These are phyloP conservation scores for Crithidia sp. DNA, from an alignment of 208 protist species.

Conservation along the genomic window DNA sequence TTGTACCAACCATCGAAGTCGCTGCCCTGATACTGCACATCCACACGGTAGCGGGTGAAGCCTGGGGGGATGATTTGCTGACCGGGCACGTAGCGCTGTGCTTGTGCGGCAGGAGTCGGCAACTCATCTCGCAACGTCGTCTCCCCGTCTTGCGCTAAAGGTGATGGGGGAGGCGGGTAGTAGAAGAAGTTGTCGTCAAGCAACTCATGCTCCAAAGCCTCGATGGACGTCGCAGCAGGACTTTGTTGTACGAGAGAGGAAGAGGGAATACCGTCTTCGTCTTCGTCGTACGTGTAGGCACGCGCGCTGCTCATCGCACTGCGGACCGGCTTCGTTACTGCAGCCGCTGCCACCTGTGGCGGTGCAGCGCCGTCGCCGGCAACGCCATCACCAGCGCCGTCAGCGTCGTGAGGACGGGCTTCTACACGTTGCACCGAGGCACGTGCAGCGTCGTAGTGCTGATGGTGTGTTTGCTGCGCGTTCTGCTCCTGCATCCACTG, in stretches of 20 bases:
- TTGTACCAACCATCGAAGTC: constrained; percentile 92
- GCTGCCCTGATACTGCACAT: constrained; percentile 89
- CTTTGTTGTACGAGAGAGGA: neutral
- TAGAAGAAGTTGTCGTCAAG: constrained; percentile 83
- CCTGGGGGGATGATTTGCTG: constrained; percentile 84
- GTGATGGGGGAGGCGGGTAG: constrained; percentile 42
- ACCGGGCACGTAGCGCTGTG: constrained; percentile 71
- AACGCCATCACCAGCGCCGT: neutral
- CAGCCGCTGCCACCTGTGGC: no score
- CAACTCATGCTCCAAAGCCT: constrained; percentile 74
- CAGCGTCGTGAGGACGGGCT: no score
- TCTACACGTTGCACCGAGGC: constrained; percentile 5
- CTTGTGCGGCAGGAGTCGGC: constrained; percentile 1
- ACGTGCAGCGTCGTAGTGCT: constrained; percentile 6
- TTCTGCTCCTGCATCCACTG: constrained; percentile 30
- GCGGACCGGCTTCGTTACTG: neutral
- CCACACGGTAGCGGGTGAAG: constrained; percentile 85
- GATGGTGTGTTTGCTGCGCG: constrained; percentile 25
- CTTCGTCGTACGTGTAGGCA: constrained; percentile 10
- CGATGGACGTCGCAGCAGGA: constrained; percentile 15
- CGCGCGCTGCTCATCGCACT: neutral
- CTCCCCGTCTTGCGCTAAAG: neutral
- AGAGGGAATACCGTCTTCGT: neutral
- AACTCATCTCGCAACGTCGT: neutral
- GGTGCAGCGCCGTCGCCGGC: neutral